Evolutionary conservation across 345 rosid species (phyloP).

Genomic region (Pistacia integerrima): DNA sequence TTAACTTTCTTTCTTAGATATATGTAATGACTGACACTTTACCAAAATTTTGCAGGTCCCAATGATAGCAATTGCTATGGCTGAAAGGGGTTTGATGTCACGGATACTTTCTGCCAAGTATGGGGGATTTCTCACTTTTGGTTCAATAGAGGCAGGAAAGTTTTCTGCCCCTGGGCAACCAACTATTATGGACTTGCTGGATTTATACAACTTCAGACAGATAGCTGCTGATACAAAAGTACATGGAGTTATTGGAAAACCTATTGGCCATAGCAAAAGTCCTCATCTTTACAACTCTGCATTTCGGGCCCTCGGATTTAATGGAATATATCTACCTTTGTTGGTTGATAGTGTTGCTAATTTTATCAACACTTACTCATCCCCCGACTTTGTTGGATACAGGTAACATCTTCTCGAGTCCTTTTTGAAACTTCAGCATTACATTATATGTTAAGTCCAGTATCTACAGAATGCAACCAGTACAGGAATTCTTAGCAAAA

Average conservation of each 20-base stretch:
- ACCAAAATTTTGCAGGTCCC: constrained; percentile 43
- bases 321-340: constrained; percentile 61
- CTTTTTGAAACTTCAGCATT: not conserved
- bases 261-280: constrained; percentile 68
- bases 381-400: constrained; percentile 57
- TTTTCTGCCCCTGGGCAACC: constrained; percentile 67
- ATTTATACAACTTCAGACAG: constrained; percentile 53
- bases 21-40: not conserved
- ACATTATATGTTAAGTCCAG: not conserved
- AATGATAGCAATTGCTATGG: constrained; percentile 61
- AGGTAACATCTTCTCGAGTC: constrained; percentile 37
- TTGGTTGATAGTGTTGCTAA: constrained; percentile 55
- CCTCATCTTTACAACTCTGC: constrained; percentile 60
- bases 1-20: not conserved
- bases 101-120: constrained; percentile 57
- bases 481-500: too few relatives aligned
- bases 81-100: constrained; percentile 61
- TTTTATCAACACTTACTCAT: constrained; percentile 43
- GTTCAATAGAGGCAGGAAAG: constrained; percentile 48
- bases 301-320: constrained; percentile 47
- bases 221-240: constrained; percentile 60
- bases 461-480: too few relatives aligned
- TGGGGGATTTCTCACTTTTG: constrained; percentile 67
- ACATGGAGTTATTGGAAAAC: constrained; percentile 67
- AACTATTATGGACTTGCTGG: constrained; percentile 49